Evolutionary conservation across 2,329 filamentous ascomycete species (phyloP).

Genomic region (Pseudovirgaria hyperparasitica): DNA sequence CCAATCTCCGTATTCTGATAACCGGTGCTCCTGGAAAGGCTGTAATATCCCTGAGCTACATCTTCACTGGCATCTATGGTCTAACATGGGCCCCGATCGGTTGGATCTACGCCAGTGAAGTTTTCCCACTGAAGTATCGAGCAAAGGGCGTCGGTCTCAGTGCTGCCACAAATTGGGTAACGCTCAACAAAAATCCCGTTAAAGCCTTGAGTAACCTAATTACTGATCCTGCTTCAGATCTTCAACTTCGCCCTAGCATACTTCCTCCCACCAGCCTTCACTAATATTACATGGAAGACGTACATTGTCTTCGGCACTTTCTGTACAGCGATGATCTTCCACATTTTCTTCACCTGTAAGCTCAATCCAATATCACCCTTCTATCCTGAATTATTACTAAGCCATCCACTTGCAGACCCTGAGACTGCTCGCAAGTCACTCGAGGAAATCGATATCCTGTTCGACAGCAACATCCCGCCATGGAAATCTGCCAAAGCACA

Average conservation of each 20-base stretch:
- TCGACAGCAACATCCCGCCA: slow-evolving; percentile 42
- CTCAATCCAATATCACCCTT: too few species aligned
- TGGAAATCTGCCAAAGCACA: too few species aligned
- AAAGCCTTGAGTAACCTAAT: neutral
- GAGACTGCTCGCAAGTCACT: slow-evolving; percentile 63
- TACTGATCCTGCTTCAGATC: slow-evolving; percentile 6
- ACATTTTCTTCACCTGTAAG: slow-evolving; percentile 58
- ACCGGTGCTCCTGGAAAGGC: slow-evolving; percentile 27
- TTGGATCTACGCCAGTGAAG: slow-evolving; percentile 47
- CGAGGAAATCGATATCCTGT: slow-evolving; percentile 66
- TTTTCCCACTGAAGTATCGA: slow-evolving; percentile 49
- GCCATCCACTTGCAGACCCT: too few species aligned
- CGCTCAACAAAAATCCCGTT: neutral
- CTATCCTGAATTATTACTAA: neutral
- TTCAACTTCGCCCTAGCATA: slow-evolving; percentile 43
- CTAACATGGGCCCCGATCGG: slow-evolving; percentile 49
- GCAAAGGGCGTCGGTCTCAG: slow-evolving; percentile 50
- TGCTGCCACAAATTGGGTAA: slow-evolving; percentile 50
- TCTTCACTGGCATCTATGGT: slow-evolving; percentile 59
- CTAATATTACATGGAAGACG: slow-evolving; percentile 45
- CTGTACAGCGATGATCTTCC: slow-evolving; percentile 53
- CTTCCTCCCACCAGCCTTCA: slow-evolving; percentile 46
- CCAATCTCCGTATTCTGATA: slow-evolving; percentile 26
- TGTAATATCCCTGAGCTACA: slow-evolving; percentile 57
- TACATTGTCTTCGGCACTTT: slow-evolving; percentile 69